Percentiles rank a stretch among this genome's conserved stretches.
Conservation (phyloP, 2,329 filamentous ascomycete species). For the Fusarium tupiense region DNA sequence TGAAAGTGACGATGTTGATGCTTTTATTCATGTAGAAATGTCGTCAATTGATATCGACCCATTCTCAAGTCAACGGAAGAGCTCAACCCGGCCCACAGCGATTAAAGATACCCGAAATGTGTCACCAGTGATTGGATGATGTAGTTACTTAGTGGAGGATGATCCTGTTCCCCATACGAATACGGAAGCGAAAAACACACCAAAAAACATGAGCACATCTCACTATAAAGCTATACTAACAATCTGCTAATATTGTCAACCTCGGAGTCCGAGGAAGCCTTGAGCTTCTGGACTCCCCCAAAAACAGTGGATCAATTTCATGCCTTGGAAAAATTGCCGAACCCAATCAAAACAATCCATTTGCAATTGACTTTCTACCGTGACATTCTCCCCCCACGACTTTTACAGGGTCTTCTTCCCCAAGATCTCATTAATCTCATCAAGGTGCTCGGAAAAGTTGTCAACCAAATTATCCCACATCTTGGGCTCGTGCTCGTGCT, state of each 20-base stretch:
- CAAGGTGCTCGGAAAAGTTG: slow-evolving; percentile 36
- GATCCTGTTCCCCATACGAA: background rate
- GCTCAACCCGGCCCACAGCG: slow-evolving; percentile 28
- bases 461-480: slow-evolving; percentile 42
- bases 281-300: too few species aligned
- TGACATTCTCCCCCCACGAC: background rate
- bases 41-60: slow-evolving; percentile 19
- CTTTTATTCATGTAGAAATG: background rate
- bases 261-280: background rate
- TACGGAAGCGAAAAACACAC: background rate
- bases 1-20: background rate
- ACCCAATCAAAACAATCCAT: background rate
- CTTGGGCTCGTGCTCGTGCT: slow-evolving; percentile 41
- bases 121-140: background rate
- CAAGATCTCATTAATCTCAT: slow-evolving; percentile 35
- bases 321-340: background rate
- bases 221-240: accelerated
- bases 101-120: background rate
- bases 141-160: accelerated
- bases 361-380: background rate
- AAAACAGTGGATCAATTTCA: background rate
- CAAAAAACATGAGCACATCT: accelerated
- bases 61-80: slow-evolving; percentile 31
- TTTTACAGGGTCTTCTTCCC: background rate
- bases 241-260: background rate